Percentiles rank a stretch among this genome's conserved stretches.
These are phyloP conservation scores for Silene latifolia DNA, from an alignment of 148 eudicot genomes.

Conservation along the genomic window DNA sequence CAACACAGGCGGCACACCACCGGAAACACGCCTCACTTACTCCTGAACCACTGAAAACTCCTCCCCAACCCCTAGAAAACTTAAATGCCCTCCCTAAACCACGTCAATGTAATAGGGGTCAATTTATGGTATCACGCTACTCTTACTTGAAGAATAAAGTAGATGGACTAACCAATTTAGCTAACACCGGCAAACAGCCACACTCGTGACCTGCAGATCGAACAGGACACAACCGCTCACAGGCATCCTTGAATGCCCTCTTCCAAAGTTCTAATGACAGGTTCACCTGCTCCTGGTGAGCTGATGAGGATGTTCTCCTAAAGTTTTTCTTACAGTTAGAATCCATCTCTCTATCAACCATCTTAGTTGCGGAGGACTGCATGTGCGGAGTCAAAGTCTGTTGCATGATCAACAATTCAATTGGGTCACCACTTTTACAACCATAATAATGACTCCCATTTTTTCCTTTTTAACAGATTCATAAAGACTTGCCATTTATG, in stretches of 20 bases:
- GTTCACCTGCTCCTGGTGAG: constrained; percentile 55
- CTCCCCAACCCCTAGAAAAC: too few species aligned
- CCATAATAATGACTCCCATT: not conserved
- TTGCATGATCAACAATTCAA: constrained; percentile 6
- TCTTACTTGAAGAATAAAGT: not conserved
- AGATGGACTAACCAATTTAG: constrained; percentile 52
- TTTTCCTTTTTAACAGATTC: too few species aligned
- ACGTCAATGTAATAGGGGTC: not conserved
- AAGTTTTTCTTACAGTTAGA: constrained; percentile 31
- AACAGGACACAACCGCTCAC: constrained; percentile 78
- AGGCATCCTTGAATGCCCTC: constrained; percentile 81
- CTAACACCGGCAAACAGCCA: constrained; percentile 71
- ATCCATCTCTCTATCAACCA: constrained; percentile 39
- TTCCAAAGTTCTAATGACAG: constrained; percentile 84
- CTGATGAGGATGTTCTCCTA: constrained; percentile 51
- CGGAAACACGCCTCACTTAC: too few species aligned
- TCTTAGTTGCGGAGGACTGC: constrained; percentile 85
- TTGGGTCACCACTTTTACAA: not conserved
- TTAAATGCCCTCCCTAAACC: not conserved
- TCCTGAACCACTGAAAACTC: too few species aligned
- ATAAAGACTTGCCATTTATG: too few species aligned
- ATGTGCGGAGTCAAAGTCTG: constrained; percentile 88
- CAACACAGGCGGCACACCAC: too few species aligned
- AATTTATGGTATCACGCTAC: not conserved
- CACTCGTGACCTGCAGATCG: constrained; percentile 82